Evolutionary conservation across 345 rosid genomes (phyloP).

Genomic region (Noccaea bulbosa): DNA sequence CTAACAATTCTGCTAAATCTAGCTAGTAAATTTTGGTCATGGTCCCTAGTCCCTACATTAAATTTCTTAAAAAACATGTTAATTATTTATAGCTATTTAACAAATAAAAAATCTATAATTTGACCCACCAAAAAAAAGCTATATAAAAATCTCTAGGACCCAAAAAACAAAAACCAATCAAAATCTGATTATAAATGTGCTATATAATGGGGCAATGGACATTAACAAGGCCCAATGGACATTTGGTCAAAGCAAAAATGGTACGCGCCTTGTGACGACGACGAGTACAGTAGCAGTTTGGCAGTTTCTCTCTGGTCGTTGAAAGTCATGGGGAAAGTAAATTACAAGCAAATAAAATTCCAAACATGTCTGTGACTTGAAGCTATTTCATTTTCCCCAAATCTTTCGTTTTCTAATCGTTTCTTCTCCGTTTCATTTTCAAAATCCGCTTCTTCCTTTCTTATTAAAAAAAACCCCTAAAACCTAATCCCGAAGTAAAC

Average conservation of each 20-base stretch:
- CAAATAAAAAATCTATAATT: too few species aligned
- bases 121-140: too few species aligned
- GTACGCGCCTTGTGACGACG: not conserved
- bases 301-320: constrained; percentile 17
- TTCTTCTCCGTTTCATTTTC: constrained; percentile 44
- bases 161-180: too few species aligned
- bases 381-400: constrained; percentile 56
- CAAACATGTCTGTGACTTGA: constrained; percentile 63
- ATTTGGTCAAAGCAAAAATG: not conserved
- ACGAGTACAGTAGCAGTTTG: too few species aligned
- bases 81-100: too few species aligned
- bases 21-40: too few species aligned
- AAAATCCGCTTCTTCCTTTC: constrained; percentile 36
- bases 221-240: constrained; percentile 8
- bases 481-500: constrained; percentile 65
- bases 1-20: not conserved
- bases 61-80: too few species aligned
- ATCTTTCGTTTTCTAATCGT: not conserved
- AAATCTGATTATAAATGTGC: too few species aligned
- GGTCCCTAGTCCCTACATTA: too few species aligned
- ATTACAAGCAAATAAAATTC: constrained; percentile 19
- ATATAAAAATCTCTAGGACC: too few species aligned
- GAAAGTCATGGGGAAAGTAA: constrained; percentile 16
- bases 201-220: not conserved
- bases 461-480: constrained; percentile 34